Base-by-base conservation (phyloP, 306 rosid genomes). In the Corylus avellana region DNA sequence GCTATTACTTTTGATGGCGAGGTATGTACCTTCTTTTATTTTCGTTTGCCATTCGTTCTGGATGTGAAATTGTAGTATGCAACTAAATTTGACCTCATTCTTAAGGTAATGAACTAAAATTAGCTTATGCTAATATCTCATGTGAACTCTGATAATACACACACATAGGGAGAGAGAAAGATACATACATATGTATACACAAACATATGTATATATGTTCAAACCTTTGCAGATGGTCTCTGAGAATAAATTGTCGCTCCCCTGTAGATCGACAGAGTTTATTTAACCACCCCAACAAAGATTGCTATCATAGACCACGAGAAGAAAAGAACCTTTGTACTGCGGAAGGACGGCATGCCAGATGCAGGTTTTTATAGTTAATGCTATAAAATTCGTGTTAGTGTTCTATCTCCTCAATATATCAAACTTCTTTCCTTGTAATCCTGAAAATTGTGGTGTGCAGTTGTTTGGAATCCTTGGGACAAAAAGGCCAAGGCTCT, bases 391-490 rank as follows among this genome's bases (percentile, higher is more conserved):
- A 2, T 62, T n/a, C 1, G 5, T 32, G 1, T 39, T 39, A n/a
- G 35, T 12, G 25, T 78, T 1, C 61, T 12, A 10, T 59, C 42
- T 9, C 46, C 18, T 48, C 49, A 53, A 27, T 50, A 29, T 20
- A 46, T 0, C 4, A 48, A 39, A 42, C n/a, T 46, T 76, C 53
- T 37, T 82, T 10, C 75, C 22, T 75, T 22, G 22, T 18, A 1
- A 5, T 22, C 54, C 42, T 66, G 72, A 76, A 16, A 57, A 62
- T 47, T 74, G 79, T 58, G 83, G 46, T 17, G 1, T 78, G 72
- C 85, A 92, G 93, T 75, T 81, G 94, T 90, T 32, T 92, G 97
- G 97, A 92, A 92, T 84, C 97, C 97, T 2, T 90, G 97, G 97
- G 82, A 80, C 75, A 92, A 75, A 74, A 92, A 87, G 86, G 88